Percentiles rank a stretch among this genome's conserved stretches.
Evolutionary conservation across 2,329 filamentous ascomycete genomes (phyloP).

Genomic region (Pleoardoris graminearum): DNA sequence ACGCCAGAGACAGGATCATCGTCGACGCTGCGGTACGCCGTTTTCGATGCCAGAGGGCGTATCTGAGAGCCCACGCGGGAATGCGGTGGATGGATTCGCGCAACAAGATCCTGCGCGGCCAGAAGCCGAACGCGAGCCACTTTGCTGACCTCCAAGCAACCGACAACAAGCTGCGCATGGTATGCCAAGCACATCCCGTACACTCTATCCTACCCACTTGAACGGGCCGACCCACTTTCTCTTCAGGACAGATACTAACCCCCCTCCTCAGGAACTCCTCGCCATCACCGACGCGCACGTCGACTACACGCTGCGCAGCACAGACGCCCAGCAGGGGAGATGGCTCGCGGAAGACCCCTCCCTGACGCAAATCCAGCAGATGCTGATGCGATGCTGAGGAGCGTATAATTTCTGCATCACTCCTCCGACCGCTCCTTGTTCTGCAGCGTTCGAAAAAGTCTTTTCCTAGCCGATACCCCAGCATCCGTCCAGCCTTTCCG

Average conservation of each 20-base stretch:
- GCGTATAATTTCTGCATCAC: not conserved
- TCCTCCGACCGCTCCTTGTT: not conserved
- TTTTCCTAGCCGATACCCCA: constrained; percentile 20
- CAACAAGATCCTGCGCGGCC: constrained; percentile 55
- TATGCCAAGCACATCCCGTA: constrained; percentile 35
- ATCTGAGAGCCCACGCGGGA: constrained; percentile 61
- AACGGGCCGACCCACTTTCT: constrained; percentile 15
- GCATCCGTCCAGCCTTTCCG: constrained; percentile 7
- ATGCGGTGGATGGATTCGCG: constrained; percentile 62
- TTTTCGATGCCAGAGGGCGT: constrained; percentile 64
- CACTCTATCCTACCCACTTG: constrained; percentile 5
- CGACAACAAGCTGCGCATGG: constrained; percentile 53
- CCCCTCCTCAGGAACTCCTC: constrained; percentile 56
- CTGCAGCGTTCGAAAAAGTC: not conserved
- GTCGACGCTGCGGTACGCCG: constrained; percentile 62
- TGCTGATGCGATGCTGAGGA: constrained; percentile 39
- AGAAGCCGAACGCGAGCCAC: constrained; percentile 54
- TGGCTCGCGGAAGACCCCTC: constrained; percentile 65
- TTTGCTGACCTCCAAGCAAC: constrained; percentile 53
- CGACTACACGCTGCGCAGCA: constrained; percentile 57
- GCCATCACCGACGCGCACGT: constrained; percentile 62
- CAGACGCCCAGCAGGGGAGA: constrained; percentile 61
- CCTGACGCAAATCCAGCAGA: constrained; percentile 54
- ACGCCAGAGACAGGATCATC: constrained; percentile 56
- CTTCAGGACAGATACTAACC: constrained; percentile 24